Base-by-base conservation (phyloP, 169 alveolate species). In the Plasmodium knowlesi region DNA sequence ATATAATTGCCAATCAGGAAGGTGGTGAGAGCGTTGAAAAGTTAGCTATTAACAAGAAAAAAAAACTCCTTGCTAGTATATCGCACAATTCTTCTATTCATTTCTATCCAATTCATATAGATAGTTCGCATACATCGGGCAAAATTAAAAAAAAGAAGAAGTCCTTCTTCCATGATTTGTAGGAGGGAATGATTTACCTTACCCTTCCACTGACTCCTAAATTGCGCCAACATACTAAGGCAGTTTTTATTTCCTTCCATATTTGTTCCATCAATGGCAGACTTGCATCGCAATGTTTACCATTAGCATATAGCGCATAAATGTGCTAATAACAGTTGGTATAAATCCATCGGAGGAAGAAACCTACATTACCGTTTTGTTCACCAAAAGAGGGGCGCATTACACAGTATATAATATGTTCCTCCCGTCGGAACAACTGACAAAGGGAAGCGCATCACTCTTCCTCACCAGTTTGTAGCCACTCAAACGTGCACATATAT, bases 81-180 rank as follows among this genome's bases (percentile, higher is more conserved):
- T 88, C 94, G 3, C 86, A 88, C 50, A 85, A 88, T 39, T 8
- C 46, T 76, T 78, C 89, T 25, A 88, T 88, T 79, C 50, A 88
- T 14, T 88, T 88, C 61, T 78, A 88, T 22, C 94, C 79, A 8
- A 79, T 88, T 22, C 32, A 54, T 54, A 30, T 79, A 19, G 81
- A 88, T 9, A 54, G 71, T 78, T 78, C 94, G 10, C 5, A 78
- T 46, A 53, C 78, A 39, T 78, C 88, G 16, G 50, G 50, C 53
- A 41, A 10, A 22, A 61, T 71, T n/a, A 78, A 78, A 88, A 85
- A 74, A 74, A 88, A 88, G 71, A 88, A 79, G 79, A 88, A 67
- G 43, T 74, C 93, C 43, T 88, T 88, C 50, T 88, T 88, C 81
- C 88, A 57, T 19, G 94, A 88, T 67, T 67, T 88, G 61, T 84